A percentile compares a stretch with the other conserved stretches of the same genome.
phyloP scores from a whole-genome alignment of 768 basidiomycete species.

The Boletellus sp. region DNA sequence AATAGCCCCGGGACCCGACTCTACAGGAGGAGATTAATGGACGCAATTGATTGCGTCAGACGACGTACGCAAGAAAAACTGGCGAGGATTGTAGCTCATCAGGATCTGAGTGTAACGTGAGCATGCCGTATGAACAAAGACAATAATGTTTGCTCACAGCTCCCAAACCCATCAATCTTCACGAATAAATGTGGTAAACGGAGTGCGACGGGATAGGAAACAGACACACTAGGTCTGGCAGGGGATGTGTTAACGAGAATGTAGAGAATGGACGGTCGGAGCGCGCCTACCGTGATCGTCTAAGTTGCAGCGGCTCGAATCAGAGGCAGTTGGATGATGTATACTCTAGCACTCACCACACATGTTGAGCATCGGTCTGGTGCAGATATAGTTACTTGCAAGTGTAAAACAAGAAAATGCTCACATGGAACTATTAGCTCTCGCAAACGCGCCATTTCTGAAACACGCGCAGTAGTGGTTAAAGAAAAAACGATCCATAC shows the following conservation, averaged over 20 bases:
- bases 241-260: slow-evolving; percentile 11
- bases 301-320: slow-evolving; percentile 22
- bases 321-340: background rate
- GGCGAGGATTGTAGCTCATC: slow-evolving; percentile 72
- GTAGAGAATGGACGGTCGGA: background rate
- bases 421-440: slow-evolving; percentile 88
- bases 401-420: slow-evolving; percentile 21
- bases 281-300: slow-evolving; percentile 71
- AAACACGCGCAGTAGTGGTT: slow-evolving; percentile 88
- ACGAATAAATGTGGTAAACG: background rate
- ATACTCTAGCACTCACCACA: slow-evolving; percentile 46
- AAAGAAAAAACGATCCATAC: slow-evolving; percentile 87
- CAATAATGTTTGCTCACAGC: slow-evolving; percentile 48
- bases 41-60: background rate
- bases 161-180: slow-evolving; percentile 80
- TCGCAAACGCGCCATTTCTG: slow-evolving; percentile 83
- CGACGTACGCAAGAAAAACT: slow-evolving; percentile 62
- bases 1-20: slow-evolving; percentile 83
- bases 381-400: slow-evolving; percentile 1
- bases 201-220: background rate
- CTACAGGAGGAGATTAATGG: slow-evolving; percentile 32
- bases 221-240: slow-evolving; percentile 45
- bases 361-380: slow-evolving; percentile 88
- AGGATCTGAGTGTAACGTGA: slow-evolving; percentile 51
- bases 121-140: background rate